These are phyloP conservation scores for Oemleria cerasiformis DNA, from an alignment of 306 rosid species.

Conservation along the genomic window DNA sequence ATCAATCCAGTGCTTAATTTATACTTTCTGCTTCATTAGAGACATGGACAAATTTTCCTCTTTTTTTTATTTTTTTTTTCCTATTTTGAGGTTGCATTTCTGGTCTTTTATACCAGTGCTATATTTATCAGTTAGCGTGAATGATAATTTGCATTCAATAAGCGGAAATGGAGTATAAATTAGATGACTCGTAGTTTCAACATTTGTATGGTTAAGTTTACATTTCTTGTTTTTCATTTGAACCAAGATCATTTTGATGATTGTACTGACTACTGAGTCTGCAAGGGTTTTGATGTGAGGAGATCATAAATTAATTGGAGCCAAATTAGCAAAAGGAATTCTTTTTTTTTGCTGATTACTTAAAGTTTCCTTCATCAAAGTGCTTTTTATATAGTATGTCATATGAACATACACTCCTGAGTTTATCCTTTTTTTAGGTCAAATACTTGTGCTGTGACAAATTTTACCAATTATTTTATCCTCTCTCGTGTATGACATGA, in stretches of 20 bases:
- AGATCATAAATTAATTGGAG: not conserved
- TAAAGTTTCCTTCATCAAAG: not conserved
- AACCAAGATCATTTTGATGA: not conserved
- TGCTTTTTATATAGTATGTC: not conserved
- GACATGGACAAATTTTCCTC: not conserved
- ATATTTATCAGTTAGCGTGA: not conserved
- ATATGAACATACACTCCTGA: not conserved
- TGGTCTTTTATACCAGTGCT: not conserved
- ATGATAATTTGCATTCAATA: not conserved
- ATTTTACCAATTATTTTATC: too few species aligned
- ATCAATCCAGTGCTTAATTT: slow-evolving; percentile 9
- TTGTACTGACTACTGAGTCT: not conserved
- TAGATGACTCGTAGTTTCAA: not conserved
- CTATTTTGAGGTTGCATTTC: not conserved
- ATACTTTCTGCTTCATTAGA: not conserved
- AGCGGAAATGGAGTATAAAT: not conserved
- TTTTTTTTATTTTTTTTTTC: not conserved
- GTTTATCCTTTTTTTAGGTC: not conserved
- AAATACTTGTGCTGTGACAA: too few species aligned
- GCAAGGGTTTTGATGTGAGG: not conserved
- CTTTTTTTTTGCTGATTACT: too few species aligned
- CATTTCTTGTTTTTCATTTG: not conserved
- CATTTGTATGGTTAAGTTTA: not conserved
- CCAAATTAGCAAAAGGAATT: too few species aligned
- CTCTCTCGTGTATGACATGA: too few species aligned